Evolutionary conservation across 805 yeast genomes (phyloP).

Genomic region (Ogataea paraovalis): DNA sequence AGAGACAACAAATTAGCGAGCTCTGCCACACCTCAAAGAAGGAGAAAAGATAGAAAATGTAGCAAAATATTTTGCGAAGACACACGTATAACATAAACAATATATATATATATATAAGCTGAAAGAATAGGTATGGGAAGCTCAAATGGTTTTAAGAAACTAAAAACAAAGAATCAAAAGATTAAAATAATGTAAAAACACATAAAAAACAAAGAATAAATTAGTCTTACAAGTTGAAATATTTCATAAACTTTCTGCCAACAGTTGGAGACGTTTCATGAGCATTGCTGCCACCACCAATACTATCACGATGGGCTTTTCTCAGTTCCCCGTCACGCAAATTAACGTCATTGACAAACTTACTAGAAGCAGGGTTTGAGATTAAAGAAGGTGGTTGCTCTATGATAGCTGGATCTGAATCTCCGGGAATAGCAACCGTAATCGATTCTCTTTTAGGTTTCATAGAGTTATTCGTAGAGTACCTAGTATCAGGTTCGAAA

Average conservation of each 20-base stretch:
- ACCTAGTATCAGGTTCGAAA: neutral
- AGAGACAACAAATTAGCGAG: too few relatives aligned
- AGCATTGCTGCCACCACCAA: neutral
- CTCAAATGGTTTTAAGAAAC: too few relatives aligned
- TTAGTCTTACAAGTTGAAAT: slow-evolving; percentile 23
- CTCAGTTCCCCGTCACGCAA: slow-evolving; percentile 2
- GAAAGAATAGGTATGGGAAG: too few relatives aligned
- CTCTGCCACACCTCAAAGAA: too few relatives aligned
- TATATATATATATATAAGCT: too few relatives aligned
- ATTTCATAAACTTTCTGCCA: slow-evolving; percentile 24
- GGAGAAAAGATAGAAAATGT: too few relatives aligned
- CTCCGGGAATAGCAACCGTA: slow-evolving; percentile 7
- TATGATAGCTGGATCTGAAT: neutral
- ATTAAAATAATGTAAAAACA: neutral
- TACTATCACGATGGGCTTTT: neutral
- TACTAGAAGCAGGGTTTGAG: slow-evolving; percentile 4
- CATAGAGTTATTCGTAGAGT: neutral
- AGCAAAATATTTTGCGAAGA: too few relatives aligned
- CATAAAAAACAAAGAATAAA: neutral
- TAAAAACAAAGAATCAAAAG: neutral
- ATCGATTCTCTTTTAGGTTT: slow-evolving; percentile 1
- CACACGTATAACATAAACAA: too few relatives aligned
- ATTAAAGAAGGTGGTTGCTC: slow-evolving; percentile 5
- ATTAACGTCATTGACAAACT: slow-evolving; percentile 3
- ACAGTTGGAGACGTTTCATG: slow-evolving; percentile 4